Base-by-base conservation (phyloP, 192 early-diverging fungal species). In the Spinellus fusiger region DNA sequence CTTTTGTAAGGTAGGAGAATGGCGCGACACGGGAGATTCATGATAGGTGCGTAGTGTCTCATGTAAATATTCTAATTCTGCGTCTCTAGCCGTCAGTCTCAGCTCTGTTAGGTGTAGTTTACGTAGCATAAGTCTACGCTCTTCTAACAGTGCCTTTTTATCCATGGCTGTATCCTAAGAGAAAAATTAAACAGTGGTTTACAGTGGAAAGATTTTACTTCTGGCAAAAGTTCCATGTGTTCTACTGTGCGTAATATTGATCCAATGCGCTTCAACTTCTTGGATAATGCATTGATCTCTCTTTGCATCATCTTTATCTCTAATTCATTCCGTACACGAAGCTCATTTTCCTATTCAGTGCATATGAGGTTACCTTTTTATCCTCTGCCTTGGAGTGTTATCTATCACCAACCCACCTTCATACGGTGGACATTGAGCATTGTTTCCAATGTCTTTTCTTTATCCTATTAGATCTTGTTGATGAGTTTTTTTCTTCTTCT, bases 241-340 rank as follows among this genome's bases (percentile, higher is more conserved):
- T 74, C 72, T 2, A 69, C 56, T 10, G 52, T 20, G 16, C 59
- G 46, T 16, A 71, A 23, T 35, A 37, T 57, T 0, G 48, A 18
- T 13, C 55, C 54, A 18, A 54, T 53, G n/a, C 63, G 59, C 48
- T 65, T 49, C 27, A 69, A 27, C 15, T 65, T 64, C 27, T 57
- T 51, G 4, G 59, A 32, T 8, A 74, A 40, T 7, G 60, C 57
- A 46, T 68, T 38, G 28, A 65, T 69, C 37, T 74, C 72, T 54
- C 56, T 63, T n/a, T 69, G 63, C 26, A 74, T 38, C 28, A 74
- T 54, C 32, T 56, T 67, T 7, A 62, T 64, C 51, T 73, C 71
- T 26, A 64, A 47, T 22, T 31, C 34, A 47, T 73, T 54, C 20
- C 58, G 55, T 49, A 64, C 27, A 29, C 28, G 37, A 40, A 63